phyloP scores from a whole-genome alignment of 208 protist species.

The Crithidia thermophila region DNA sequence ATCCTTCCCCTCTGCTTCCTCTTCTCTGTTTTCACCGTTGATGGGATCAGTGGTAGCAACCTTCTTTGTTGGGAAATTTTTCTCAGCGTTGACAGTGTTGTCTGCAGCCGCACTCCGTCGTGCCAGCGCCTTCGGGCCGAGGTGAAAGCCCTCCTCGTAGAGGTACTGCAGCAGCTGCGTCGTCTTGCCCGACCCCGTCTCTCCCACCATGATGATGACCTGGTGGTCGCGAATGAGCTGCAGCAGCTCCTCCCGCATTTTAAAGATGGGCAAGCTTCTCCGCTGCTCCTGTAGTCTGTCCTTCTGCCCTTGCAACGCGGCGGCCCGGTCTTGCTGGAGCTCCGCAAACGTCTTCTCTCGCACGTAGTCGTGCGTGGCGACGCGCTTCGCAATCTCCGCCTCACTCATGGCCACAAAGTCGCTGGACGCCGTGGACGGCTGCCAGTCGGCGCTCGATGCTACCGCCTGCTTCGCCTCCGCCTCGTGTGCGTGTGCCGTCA shows the following conservation, averaged over 20 bases:
- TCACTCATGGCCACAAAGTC: constrained; percentile 70
- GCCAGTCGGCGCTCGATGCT: neutral
- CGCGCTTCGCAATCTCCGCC: constrained; percentile 53
- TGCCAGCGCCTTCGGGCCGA: constrained; percentile 8
- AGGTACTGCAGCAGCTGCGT: constrained; percentile 94
- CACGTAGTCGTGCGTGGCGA: constrained; percentile 73
- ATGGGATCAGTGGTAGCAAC: neutral
- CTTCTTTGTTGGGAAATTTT: neutral
- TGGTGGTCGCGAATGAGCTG: constrained; percentile 64
- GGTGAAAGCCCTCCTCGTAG: constrained; percentile 81
- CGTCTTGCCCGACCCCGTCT: constrained; percentile 94
- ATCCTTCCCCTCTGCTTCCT: neutral
- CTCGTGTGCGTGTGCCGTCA: neutral
- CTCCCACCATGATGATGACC: constrained; percentile 93
- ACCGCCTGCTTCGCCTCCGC: neutral
- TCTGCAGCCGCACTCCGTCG: neutral
- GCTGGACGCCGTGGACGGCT: neutral
- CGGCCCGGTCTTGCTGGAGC: constrained; percentile 55
- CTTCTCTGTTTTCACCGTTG: neutral
- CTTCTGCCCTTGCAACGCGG: constrained; percentile 35
- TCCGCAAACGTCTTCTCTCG: constrained; percentile 64
- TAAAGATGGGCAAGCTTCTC: constrained; percentile 94
- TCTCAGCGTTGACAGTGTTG: neutral
- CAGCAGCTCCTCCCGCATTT: constrained; percentile 90
- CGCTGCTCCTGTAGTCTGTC: constrained; percentile 65